Base-by-base conservation (phyloP, 768 basidiomycete genomes). In the Tylopilus subfusipes region DNA sequence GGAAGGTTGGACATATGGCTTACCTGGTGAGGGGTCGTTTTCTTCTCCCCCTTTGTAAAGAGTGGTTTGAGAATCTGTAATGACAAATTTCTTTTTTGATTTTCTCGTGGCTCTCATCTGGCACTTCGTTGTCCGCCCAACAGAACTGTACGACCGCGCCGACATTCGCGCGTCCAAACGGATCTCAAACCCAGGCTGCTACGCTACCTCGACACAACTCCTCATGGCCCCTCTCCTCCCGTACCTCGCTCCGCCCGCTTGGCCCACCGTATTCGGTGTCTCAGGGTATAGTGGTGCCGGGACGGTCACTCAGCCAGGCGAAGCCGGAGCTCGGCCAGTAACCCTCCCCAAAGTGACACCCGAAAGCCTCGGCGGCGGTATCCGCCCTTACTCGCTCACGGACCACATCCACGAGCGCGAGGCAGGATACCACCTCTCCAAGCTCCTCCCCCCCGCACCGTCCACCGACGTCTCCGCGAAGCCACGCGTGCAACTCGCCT, bases 381-480 rank as follows among this genome's bases (percentile, higher is more conserved):
- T 98, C 45, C 81, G 84, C 50, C 87, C 95, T 8, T 99, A 99
- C 73, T 65, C 92, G 1, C 75, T 99, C 45, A 99, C 97, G 14
- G 94, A 95, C 70, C 97, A 99, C 73, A 97, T 99, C 65, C 97
- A 99, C 76, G 97, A 99, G 71, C 90, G 97, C 42, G 97, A 99
- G 73, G 92, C 95, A 0, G 85, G 86, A 3, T 76, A 76, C 60
- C 97, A 97, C 70, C 84, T 99, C 48, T 83, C 88, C 9, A 71
- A 70, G 4, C 80, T 92, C 33, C 73, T 86, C 38, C 59, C 71
- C 13, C 7, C 40, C 11, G 18, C 27, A 10, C n/a, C 50, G 3
- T 3, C 24, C 9, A 18, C 34, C 34, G 18, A 7, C 16, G 5
- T 13, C 31, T 11, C 31, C 13, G 31, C 31, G 50, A 68, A 24